These are phyloP conservation scores for Suillus clintonianus DNA, from an alignment of 768 basidiomycete genomes.

Conservation along the genomic window DNA sequence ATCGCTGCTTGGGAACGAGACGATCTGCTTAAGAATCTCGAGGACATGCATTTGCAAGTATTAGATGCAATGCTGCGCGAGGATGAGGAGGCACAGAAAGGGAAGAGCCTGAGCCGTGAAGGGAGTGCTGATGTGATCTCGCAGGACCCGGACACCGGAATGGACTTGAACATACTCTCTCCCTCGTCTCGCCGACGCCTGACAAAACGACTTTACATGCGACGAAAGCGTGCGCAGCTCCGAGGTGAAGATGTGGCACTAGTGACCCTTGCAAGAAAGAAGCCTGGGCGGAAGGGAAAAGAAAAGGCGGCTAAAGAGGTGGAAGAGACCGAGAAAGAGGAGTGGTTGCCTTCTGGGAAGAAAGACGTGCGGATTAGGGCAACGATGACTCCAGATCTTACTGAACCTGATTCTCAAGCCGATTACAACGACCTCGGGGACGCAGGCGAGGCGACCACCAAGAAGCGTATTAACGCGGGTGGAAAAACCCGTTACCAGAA, in stretches of 20 bases:
- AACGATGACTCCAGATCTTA: conserved; percentile 6
- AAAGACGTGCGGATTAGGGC: conserved; percentile 8
- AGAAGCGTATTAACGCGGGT: conserved; percentile 32
- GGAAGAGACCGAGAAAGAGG: conserved; percentile 1
- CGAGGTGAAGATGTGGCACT: conserved; percentile 29
- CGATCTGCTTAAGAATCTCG: conserved; percentile 31
- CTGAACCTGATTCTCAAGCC: conserved; percentile 10
- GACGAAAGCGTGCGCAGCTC: conserved; percentile 60
- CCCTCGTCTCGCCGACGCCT: conserved; percentile 56
- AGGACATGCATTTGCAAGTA: conserved; percentile 29
- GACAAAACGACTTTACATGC: conserved; percentile 71
- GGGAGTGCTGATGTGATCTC: background rate
- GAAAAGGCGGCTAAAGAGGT: background rate
- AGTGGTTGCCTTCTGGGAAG: conserved; percentile 4
- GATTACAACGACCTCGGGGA: conserved; percentile 9
- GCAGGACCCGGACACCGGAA: conserved; percentile 5
- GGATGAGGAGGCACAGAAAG: conserved; percentile 21
- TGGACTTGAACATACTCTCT: conserved; percentile 35
- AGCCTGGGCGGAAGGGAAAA: conserved; percentile 36
- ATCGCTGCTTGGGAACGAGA: conserved; percentile 26
- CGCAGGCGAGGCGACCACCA: conserved; percentile 5
- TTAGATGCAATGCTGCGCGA: conserved; percentile 39
- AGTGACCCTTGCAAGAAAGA: conserved; percentile 30
- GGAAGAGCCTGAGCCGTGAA: background rate
- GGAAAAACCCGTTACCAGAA: conserved; percentile 43